phyloP scores from a whole-genome alignment of 2,329 filamentous ascomycete species.

The Fusarium oligoseptatum region DNA sequence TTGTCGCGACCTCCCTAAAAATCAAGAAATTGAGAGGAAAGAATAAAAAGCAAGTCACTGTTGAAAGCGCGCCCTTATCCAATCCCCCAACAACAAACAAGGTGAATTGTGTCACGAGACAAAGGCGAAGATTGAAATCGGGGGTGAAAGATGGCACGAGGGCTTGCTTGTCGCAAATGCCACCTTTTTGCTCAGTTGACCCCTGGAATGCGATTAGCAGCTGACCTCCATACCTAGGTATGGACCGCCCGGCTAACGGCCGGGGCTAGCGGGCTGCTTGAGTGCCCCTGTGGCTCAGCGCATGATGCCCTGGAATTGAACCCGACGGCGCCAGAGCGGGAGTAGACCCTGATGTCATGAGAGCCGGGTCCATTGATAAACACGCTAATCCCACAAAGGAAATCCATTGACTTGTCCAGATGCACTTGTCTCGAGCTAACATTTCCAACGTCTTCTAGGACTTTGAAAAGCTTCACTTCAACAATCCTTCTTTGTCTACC shows the following conservation, averaged over 20 bases:
- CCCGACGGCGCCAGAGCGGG: too few relatives aligned
- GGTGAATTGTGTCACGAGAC: conserved; percentile 33
- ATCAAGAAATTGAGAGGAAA: conserved; percentile 3
- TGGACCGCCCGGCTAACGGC: neutral
- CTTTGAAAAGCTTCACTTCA: conserved; percentile 14
- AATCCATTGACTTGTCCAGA: conserved; percentile 30
- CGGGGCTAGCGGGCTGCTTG: neutral
- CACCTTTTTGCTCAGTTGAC: conserved; percentile 32
- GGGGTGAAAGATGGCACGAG: conserved; percentile 30
- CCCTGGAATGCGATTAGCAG: conserved; percentile 25
- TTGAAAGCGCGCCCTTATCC: conserved; percentile 3
- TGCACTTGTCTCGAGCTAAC: conserved; percentile 10
- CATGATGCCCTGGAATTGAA: neutral
- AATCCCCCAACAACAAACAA: conserved; percentile 10
- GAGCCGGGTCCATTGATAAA: conserved; percentile 20
- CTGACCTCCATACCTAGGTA: conserved; percentile 12
- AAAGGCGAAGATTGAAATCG: neutral
- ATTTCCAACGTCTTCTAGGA: conserved; percentile 1
- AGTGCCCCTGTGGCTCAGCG: neutral
- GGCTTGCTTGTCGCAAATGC: conserved; percentile 26
- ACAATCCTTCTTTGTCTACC: neutral
- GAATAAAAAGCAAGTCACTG: neutral
- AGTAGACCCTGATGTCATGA: conserved; percentile 7
- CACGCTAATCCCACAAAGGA: conserved; percentile 22
- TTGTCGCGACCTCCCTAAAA: neutral